phyloP scores from a whole-genome alignment of 164 flowering plant genomes.

The Aristolochia californica region DNA sequence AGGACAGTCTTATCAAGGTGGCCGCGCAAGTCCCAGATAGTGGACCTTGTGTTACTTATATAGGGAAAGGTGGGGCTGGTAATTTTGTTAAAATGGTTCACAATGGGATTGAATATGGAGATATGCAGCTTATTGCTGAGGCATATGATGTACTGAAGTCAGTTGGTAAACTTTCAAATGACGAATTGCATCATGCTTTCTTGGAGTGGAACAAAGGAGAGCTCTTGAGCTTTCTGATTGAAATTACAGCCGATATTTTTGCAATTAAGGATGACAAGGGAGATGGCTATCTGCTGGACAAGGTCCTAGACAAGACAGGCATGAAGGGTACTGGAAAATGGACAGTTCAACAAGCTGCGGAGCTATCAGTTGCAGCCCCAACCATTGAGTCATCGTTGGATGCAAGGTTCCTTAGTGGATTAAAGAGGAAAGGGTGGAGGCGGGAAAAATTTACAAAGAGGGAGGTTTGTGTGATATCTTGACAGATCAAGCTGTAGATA shows the following conservation, averaged over 20 bases:
- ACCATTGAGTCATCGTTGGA: conserved; percentile 61
- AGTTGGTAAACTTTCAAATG: conserved; percentile 52
- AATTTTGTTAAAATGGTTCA: conserved; percentile 77
- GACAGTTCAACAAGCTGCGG: conserved; percentile 86
- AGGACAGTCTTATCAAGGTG: conserved; percentile 56
- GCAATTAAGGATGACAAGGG: conserved; percentile 55
- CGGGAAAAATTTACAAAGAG: conserved; percentile 45
- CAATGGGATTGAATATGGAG: conserved; percentile 77
- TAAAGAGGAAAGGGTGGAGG: conserved; percentile 62
- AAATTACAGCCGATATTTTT: conserved; percentile 67
- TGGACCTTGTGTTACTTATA: conserved; percentile 69
- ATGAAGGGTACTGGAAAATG: conserved; percentile 86
- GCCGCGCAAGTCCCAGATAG: conserved; percentile 71
- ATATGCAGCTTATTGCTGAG: conserved; percentile 67
- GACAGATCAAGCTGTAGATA: conserved; percentile 38
- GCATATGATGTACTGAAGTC: conserved; percentile 65
- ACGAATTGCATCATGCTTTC: conserved; percentile 40
- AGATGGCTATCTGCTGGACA: conserved; percentile 60
- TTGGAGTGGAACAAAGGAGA: conserved; percentile 74
- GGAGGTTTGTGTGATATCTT: conserved; percentile 43
- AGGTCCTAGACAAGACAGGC: conserved; percentile 71
- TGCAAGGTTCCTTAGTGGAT: conserved; percentile 56
- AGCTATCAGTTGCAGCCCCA: conserved; percentile 64
- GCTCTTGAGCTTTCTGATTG: conserved; percentile 62
- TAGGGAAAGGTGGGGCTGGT: conserved; percentile 73